Conservation (phyloP, 306 rosid genomes). For the Trifolium pratense region DNA sequence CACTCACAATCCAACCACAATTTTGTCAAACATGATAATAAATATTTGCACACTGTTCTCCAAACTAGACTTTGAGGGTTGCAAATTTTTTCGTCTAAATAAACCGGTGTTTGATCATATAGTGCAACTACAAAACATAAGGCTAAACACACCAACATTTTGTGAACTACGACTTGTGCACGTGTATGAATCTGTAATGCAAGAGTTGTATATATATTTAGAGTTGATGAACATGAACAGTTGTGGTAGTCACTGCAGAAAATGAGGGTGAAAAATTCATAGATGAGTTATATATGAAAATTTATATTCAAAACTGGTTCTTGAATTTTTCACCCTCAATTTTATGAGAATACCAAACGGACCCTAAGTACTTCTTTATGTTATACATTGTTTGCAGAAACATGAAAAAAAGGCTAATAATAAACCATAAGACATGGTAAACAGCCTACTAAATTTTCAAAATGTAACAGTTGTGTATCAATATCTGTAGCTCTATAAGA, state of each 20-base stretch:
- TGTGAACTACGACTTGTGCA: conserved; percentile 11
- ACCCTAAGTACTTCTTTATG: conserved; percentile 27
- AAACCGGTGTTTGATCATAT: conserved; percentile 24
- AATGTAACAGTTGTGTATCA: conserved; percentile 51
- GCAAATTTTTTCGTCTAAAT: conserved; percentile 3
- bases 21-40: conserved; percentile 4
- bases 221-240: conserved; percentile 17
- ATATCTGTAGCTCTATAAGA: conserved; percentile 51
- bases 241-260: conserved; percentile 33
- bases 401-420: conserved; percentile 37
- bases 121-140: conserved; percentile 28
- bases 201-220: conserved; percentile 13
- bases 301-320: conserved; percentile 30
- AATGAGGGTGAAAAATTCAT: conserved; percentile 52
- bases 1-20: background rate
- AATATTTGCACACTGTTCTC: conserved; percentile 5
- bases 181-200: conserved; percentile 30
- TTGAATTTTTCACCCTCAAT: conserved; percentile 53
- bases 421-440: conserved; percentile 38
- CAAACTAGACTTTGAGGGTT: background rate
- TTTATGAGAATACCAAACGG: conserved; percentile 42
- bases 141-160: background rate
- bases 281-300: conserved; percentile 35
- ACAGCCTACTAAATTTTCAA: conserved; percentile 42
- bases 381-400: conserved; percentile 38